These are phyloP conservation scores for Backusella sp. DNA, from an alignment of 192 early-diverging fungal genomes.

Conservation along the genomic window DNA sequence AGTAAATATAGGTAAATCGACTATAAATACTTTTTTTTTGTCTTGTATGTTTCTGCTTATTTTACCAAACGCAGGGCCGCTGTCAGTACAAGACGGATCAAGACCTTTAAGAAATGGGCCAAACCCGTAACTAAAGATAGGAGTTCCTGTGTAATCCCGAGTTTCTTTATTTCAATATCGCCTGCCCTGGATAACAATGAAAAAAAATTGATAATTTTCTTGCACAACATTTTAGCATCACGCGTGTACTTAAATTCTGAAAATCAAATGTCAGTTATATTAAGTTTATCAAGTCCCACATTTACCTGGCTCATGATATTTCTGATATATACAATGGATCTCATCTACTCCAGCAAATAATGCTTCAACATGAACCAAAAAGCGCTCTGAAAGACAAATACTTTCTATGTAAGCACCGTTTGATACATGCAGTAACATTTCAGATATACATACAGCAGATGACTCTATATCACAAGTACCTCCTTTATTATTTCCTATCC, in stretches of 20 bases:
- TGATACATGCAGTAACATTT: conserved; percentile 90
- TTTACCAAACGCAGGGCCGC: conserved; percentile 81
- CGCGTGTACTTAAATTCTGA: conserved; percentile 70
- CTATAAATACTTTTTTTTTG: not conserved
- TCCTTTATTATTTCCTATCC: not conserved
- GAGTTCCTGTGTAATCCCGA: conserved; percentile 82
- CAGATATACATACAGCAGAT: conserved; percentile 90
- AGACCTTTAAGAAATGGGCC: conserved; percentile 89
- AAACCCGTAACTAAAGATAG: conserved; percentile 86
- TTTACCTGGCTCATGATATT: conserved; percentile 22
- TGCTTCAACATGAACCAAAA: conserved; percentile 90
- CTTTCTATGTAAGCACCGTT: conserved; percentile 80
- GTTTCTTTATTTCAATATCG: conserved; percentile 47
- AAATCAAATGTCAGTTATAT: conserved; percentile 18
- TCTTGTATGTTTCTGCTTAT: not conserved
- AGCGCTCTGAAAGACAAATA: conserved; percentile 78
- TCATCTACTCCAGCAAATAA: conserved; percentile 86
- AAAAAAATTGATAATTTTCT: conserved; percentile 94
- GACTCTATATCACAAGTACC: conserved; percentile 57
- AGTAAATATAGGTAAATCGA: not conserved
- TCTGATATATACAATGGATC: conserved; percentile 4
- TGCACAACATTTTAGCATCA: conserved; percentile 95
- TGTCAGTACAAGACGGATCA: conserved; percentile 86
- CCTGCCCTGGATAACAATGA: conserved; percentile 81
- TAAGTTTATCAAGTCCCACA: conserved; percentile 5